Evolutionary conservation across 805 yeast genomes (phyloP).

Genomic region (Saturnispora ahearnii): DNA sequence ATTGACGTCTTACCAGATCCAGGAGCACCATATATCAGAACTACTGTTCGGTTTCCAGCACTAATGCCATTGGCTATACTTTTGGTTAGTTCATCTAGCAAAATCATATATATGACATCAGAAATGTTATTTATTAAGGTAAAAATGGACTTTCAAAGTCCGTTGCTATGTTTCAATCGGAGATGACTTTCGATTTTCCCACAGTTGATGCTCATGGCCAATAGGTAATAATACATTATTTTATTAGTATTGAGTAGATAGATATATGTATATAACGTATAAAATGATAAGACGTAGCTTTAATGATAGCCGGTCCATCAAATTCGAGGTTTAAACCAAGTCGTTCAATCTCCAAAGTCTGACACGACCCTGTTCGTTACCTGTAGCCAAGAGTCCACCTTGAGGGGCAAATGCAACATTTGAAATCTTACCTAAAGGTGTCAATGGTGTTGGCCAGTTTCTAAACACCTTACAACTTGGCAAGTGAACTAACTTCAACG

Average conservation of each 20-base stretch:
- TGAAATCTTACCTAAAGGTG: slow-evolving; percentile 94
- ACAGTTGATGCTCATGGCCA: not conserved
- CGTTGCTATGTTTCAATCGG: not conserved
- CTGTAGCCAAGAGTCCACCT: slow-evolving; percentile 77
- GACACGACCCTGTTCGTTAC: slow-evolving; percentile 84
- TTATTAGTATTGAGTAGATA: not conserved
- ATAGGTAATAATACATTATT: not conserved
- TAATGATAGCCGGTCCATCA: not conserved
- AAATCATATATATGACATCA: not conserved
- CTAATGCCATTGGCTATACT: not conserved
- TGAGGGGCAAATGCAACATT: slow-evolving; percentile 69
- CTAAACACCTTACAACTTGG: slow-evolving; percentile 80
- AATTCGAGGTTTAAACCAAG: not conserved
- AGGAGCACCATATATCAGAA: slow-evolving; percentile 67
- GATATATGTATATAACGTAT: not conserved
- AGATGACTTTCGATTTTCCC: not conserved
- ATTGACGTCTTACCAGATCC: slow-evolving; percentile 80
- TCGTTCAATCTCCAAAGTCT: slow-evolving; percentile 66
- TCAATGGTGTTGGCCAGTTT: slow-evolving; percentile 96
- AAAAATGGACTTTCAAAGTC: not conserved
- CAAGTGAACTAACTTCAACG: slow-evolving; percentile 76
- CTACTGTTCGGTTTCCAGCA: slow-evolving; percentile 31
- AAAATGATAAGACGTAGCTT: not conserved
- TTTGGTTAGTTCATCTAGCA: not conserved
- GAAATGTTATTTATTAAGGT: not conserved